Conservation (phyloP, 2,329 filamentous ascomycete species). For the Epichloe glyceriae region DNA sequence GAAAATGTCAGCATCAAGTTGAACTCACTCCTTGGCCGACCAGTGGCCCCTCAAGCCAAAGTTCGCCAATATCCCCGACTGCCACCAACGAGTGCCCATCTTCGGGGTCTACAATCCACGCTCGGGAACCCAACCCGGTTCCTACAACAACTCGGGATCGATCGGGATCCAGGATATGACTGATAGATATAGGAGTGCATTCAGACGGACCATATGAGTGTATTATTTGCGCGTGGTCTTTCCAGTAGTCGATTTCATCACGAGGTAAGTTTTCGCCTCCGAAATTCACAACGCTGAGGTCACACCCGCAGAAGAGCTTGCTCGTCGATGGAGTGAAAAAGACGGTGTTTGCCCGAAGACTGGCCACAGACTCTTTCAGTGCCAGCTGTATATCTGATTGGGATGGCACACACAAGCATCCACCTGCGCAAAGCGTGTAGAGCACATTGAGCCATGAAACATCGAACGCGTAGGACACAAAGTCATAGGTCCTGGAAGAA, state of each 20-base stretch:
- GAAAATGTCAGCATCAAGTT: too few relatives aligned
- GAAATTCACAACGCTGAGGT: too few relatives aligned
- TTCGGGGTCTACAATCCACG: background rate
- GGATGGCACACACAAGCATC: background rate
- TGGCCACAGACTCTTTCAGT: too few relatives aligned
- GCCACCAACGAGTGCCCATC: background rate
- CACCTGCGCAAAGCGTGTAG: background rate
- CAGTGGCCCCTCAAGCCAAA: background rate
- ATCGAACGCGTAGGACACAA: background rate
- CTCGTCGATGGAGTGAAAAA: too few relatives aligned
- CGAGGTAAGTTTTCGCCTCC: too few relatives aligned
- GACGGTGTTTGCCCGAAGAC: too few relatives aligned
- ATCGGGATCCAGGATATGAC: background rate
- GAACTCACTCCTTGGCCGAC: too few relatives aligned
- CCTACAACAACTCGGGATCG: background rate
- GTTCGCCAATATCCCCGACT: background rate
- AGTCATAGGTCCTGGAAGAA: background rate
- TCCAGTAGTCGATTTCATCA: too few relatives aligned
- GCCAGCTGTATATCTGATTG: background rate
- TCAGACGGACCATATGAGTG: too few relatives aligned
- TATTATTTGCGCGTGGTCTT: too few relatives aligned
- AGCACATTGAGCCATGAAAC: background rate
- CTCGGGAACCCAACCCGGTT: background rate
- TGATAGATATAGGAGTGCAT: too few relatives aligned
- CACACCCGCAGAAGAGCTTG: too few relatives aligned